Evolutionary conservation across 805 yeast genomes (phyloP).

Genomic region (Kuraishia capsulata): DNA sequence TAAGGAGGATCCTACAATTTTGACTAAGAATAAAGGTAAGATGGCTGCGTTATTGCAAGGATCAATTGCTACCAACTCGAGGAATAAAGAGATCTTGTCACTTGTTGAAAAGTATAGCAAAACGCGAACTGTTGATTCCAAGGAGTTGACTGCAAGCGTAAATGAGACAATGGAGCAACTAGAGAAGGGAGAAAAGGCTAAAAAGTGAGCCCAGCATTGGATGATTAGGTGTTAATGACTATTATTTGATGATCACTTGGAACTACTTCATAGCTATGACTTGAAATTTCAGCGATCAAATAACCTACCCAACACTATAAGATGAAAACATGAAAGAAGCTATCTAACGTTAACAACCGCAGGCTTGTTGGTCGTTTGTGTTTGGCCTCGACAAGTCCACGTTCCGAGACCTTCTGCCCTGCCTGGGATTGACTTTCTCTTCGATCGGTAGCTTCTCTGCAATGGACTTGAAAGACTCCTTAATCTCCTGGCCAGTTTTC

Average conservation of each 20-base stretch:
- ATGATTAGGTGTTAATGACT: not conserved
- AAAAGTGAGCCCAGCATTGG: not conserved
- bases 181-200: not conserved
- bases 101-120: slow-evolving; percentile 2
- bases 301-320: no score
- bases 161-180: not conserved
- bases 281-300: no score
- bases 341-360: slow-evolving; percentile 2
- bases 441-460: slow-evolving; percentile 35
- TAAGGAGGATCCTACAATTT: slow-evolving; percentile 35
- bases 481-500: slow-evolving; percentile 43
- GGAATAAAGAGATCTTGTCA: slow-evolving; percentile 1
- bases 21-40: slow-evolving; percentile 38
- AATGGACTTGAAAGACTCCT: slow-evolving; percentile 36
- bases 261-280: no score
- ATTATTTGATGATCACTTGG: no score
- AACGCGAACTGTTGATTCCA: slow-evolving; percentile 1
- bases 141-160: not conserved
- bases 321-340: no score
- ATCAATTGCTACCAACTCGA: slow-evolving; percentile 11
- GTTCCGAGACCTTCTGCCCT: slow-evolving; percentile 12
- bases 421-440: slow-evolving; percentile 13
- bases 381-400: slow-evolving; percentile 21
- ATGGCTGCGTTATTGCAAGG: slow-evolving; percentile 46
- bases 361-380: slow-evolving; percentile 16